phyloP scores from a whole-genome alignment of 305 asterid genomes.

The Ilex paraguariensis region DNA sequence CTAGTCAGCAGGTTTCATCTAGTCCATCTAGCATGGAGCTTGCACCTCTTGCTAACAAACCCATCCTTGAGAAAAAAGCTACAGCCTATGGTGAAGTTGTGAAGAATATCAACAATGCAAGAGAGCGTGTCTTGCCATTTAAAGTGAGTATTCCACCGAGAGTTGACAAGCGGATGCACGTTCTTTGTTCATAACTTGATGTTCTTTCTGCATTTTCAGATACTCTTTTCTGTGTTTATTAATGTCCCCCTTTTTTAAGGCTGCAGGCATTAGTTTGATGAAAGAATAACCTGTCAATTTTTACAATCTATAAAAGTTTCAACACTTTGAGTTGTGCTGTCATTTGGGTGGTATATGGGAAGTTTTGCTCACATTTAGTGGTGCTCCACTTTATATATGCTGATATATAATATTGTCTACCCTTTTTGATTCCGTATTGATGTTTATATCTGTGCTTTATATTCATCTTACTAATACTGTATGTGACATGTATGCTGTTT shows the following conservation, averaged over 20 bases:
- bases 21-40: conserved; percentile 53
- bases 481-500: conserved; percentile 8
- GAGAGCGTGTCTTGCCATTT: conserved; percentile 70
- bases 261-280: neutral
- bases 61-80: conserved; percentile 72
- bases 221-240: neutral
- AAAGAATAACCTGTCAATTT: neutral
- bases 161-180: too few species aligned
- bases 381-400: neutral
- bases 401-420: neutral
- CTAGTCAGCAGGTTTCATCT: conserved; percentile 58
- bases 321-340: neutral
- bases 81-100: conserved; percentile 78
- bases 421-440: neutral
- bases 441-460: neutral
- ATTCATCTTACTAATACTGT: too few species aligned
- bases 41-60: conserved; percentile 52
- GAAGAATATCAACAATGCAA: conserved; percentile 78
- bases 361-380: neutral
- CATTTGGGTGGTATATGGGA: neutral
- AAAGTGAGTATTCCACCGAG: conserved; percentile 41
- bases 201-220: neutral
- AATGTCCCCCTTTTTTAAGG: neutral
- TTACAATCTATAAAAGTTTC: neutral
- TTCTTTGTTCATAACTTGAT: neutral